phyloP scores from a whole-genome alignment of 345 rosid genomes.

The Lumnitzera racemosa region DNA sequence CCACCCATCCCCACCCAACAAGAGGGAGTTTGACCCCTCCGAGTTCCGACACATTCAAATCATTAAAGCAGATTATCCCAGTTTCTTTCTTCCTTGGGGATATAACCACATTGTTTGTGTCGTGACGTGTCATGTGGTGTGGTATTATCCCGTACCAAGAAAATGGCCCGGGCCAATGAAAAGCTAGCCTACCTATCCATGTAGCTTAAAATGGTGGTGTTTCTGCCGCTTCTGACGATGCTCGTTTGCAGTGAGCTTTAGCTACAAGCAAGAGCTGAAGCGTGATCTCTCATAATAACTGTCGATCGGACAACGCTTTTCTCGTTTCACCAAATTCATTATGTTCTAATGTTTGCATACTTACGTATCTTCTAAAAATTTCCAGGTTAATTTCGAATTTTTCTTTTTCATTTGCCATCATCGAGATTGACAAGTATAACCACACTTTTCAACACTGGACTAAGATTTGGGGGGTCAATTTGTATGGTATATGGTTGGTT shows the following conservation, averaged over 20 bases:
- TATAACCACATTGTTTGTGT: not conserved
- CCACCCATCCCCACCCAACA: no score
- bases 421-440: conserved; percentile 90
- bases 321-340: no score
- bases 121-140: no score
- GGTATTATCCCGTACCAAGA: not conserved
- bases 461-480: conserved; percentile 74
- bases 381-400: conserved; percentile 88
- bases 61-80: not conserved
- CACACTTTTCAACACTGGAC: conserved; percentile 73
- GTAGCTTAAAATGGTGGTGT: conserved; percentile 10
- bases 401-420: conserved; percentile 88
- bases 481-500: conserved; percentile 88
- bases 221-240: conserved; percentile 13
- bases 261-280: conserved; percentile 55
- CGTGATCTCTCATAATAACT: conserved; percentile 41
- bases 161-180: conserved; percentile 5
- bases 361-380: conserved; percentile 4
- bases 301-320: no score
- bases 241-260: conserved; percentile 39
- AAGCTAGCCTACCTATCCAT: not conserved
- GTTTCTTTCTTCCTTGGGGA: not conserved
- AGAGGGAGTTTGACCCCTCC: no score
- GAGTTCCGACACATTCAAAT: no score
- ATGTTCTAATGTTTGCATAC: not conserved